Percentiles rank a stretch among this genome's conserved stretches.
Conservation (phyloP, 805 yeast species). For the Candida arabinofermentans region DNA sequence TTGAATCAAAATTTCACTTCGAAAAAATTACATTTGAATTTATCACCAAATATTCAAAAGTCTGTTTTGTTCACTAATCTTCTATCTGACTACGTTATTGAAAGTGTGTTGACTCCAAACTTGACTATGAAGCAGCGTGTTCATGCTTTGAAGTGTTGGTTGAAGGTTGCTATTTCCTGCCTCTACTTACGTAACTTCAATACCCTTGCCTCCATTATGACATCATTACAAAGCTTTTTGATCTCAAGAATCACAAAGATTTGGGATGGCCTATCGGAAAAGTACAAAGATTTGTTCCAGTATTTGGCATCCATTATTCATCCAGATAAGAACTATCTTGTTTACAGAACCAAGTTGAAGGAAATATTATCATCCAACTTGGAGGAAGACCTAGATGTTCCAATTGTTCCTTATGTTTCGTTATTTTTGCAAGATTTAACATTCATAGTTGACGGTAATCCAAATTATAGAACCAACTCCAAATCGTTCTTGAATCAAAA, state of each 20-base stretch:
- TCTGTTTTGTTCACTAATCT: conserved; percentile 68
- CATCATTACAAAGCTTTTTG: conserved; percentile 69
- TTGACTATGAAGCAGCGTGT: conserved; percentile 46
- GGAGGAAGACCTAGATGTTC: conserved; percentile 42
- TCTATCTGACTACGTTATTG: conserved; percentile 68
- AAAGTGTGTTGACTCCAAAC: conserved; percentile 56
- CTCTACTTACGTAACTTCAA: conserved; percentile 72
- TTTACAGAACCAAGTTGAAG: conserved; percentile 60
- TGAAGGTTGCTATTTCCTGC: conserved; percentile 69
- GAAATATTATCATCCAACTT: conserved; percentile 48
- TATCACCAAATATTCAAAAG: conserved; percentile 60
- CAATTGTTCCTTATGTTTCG: conserved; percentile 74
- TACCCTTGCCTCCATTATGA: conserved; percentile 74
- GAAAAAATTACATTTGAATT: conserved; percentile 51
- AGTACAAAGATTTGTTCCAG: conserved; percentile 58
- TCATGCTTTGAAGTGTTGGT: conserved; percentile 61
- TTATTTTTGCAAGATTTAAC: conserved; percentile 75
- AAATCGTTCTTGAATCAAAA: conserved; percentile 49
- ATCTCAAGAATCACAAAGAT: conserved; percentile 57
- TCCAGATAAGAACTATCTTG: conserved; percentile 68
- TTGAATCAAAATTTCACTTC: conserved; percentile 60
- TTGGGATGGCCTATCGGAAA: conserved; percentile 56
- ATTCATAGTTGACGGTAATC: conserved; percentile 78
- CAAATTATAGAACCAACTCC: conserved; percentile 56
- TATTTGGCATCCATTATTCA: conserved; percentile 66